Evolutionary conservation across 2,329 filamentous ascomycete genomes (phyloP), one percentile per base, ranked within the genome.

Genomic region (Aureobasidium sp.): DNA sequence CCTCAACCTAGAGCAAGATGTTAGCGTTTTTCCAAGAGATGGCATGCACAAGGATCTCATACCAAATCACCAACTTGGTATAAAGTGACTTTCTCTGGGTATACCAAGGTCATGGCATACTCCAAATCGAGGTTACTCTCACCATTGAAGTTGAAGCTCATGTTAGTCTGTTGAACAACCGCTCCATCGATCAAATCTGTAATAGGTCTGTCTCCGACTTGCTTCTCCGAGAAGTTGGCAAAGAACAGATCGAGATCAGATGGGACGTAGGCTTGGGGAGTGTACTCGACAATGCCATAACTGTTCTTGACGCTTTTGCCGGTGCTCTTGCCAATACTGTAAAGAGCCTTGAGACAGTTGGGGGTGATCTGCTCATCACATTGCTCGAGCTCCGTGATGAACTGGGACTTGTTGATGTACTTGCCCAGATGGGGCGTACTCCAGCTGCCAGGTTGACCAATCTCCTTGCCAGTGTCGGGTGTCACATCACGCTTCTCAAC

Each of bases 361-460:
- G 83, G 82, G 0, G 82, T 85, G 65, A 86, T 84, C 67, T 80
- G 78, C 15, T 72, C 71, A 66, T 82, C 79, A 68, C 84, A 87
- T 44, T 70, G 69, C 45, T 70, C 66, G 14, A 78, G 69, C 57
- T 75, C 68, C 27, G 66, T 62, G 62, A 69, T 69, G 55, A 68
- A 66, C 53, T 66, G 67, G 41, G 66, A 65, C 29, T 66, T 65
- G 36, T 34, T 60, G 63, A 63, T 52, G 29, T 51, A 61, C n/a
- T 65, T 45, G 12, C 58, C 70, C 22, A 68, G 55, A 53, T 75
- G 74, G 3, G 73, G 72, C 9, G 72, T 64, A 51, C 67, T 71
- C n/a, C 70, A 69, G 27, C 66, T 64, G 29, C 67, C 60, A 6
- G 72, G 68, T 22, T 68, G 68, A 29, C 71, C 73, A 41, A 66